Evolutionary conservation across 495 filamentous ascomycete genomes (phyloP), one percentile per base, ranked within the genome.

Genomic region (Cudoniella acicularis): DNA sequence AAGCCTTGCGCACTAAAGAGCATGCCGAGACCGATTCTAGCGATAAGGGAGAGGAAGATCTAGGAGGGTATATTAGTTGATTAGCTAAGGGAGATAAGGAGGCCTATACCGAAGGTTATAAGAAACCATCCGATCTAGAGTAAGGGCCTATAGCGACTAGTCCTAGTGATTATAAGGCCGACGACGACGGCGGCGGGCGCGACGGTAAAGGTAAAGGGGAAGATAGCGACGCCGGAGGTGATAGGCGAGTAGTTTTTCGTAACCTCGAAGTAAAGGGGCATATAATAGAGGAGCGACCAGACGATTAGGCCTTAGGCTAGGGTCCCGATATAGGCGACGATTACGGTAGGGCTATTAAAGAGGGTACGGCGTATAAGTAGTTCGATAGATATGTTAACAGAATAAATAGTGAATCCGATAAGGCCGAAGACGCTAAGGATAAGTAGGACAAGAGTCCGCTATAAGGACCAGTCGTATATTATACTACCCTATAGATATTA

Each of bases 251-350:
- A 76, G 36, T 73, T 76, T 61, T 86, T 83, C 30, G 87, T 79
- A 16, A 82, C 83, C 62, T 85, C 77, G 60, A 84, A 88, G 69
- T 87, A 91, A 0, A 91, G 68, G 0, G 87, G 79, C 46, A 87
- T 64, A 24, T 53, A 53, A 24, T 36, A 36, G 36, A 53, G 50
- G 24, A 30, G 56, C 20, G 46, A 56, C 45, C 25, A 56, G 23
- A 61, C 52, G 45, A 61, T 56, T 21, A 61, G 46, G 43, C 59
- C 59, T 57, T 61, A 45, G n/a, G 52, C 47, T 52, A 61, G 27
- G 16, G 46, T 61, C 10, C 52, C 53, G 36, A 82, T 36, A 52
- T 73, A 70, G 45, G 62, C 61, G 49, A 57, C 69, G 10, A 63
- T 49, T 1, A 69, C 67, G 16, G 72, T 87, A 62, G 75, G 69